phyloP scores from a whole-genome alignment of 352 stramenopile species.

The Pythium insidiosum region DNA sequence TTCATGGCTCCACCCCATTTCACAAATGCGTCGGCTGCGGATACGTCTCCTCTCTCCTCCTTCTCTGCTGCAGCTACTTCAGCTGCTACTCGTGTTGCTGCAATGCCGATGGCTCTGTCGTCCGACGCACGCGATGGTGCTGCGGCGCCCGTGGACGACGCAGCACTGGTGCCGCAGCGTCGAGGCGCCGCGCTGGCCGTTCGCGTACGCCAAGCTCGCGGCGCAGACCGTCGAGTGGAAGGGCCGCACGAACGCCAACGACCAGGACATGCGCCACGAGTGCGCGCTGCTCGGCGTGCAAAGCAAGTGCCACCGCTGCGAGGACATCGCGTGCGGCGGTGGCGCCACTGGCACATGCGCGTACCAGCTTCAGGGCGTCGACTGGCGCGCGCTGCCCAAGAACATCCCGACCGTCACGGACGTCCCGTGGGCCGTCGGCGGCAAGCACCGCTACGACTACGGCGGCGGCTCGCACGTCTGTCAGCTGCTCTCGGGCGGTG shows the following conservation, averaged over 20 bases:
- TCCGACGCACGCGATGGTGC: slow-evolving; percentile 32
- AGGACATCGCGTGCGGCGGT: slow-evolving; percentile 76
- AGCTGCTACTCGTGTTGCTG: too few species aligned
- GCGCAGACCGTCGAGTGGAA: slow-evolving; percentile 82
- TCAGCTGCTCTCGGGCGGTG: slow-evolving; percentile 79
- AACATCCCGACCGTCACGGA: slow-evolving; percentile 93
- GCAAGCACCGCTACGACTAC: slow-evolving; percentile 92
- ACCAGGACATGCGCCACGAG: slow-evolving; percentile 89
- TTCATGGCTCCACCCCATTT: too few species aligned
- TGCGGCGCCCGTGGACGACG: slow-evolving; percentile 79
- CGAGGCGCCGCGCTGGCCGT: slow-evolving; percentile 85
- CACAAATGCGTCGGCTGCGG: too few species aligned
- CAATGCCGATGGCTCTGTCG: too few species aligned
- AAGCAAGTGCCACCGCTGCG: slow-evolving; percentile 93
- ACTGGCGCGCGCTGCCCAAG: slow-evolving; percentile 41
- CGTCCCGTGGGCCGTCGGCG: slow-evolving; percentile 88
- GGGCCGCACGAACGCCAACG: slow-evolving; percentile 79
- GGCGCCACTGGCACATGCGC: slow-evolving; percentile 39
- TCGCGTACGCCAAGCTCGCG: slow-evolving; percentile 87
- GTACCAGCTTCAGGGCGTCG: slow-evolving; percentile 92
- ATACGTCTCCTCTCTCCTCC: too few species aligned
- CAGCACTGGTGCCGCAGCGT: slow-evolving; percentile 86
- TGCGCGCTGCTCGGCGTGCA: slow-evolving; percentile 84
- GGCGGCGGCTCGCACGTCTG: slow-evolving; percentile 75
- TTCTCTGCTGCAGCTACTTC: too few species aligned